Conservation (phyloP, 2,329 filamentous ascomycete genomes). For the Penicillium sp. region DNA sequence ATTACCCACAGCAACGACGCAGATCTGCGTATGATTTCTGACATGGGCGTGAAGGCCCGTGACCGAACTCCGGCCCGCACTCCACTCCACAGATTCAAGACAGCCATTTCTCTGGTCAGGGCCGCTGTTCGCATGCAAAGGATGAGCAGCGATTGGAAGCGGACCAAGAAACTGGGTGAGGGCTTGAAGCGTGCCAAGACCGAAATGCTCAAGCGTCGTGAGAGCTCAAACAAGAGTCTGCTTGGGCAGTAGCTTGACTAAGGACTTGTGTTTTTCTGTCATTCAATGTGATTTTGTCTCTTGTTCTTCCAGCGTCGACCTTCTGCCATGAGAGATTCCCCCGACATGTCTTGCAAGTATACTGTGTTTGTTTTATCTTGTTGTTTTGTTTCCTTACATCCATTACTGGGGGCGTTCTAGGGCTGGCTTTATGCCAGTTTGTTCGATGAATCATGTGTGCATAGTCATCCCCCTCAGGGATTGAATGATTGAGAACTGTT, state of each 20-base stretch:
- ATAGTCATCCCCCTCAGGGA: slow-evolving; percentile 11
- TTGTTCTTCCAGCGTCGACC: slow-evolving; percentile 22
- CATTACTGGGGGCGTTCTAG: neutral
- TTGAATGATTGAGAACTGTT: slow-evolving; percentile 1
- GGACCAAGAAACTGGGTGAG: slow-evolving; percentile 45
- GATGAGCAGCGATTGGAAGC: slow-evolving; percentile 47
- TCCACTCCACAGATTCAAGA: slow-evolving; percentile 44
- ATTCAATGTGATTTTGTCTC: slow-evolving; percentile 22
- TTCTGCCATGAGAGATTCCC: slow-evolving; percentile 26
- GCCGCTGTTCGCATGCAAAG: slow-evolving; percentile 48
- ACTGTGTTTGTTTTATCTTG: slow-evolving; percentile 6
- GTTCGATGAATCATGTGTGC: slow-evolving; percentile 7
- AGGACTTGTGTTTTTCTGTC: slow-evolving; percentile 20
- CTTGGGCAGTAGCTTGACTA: slow-evolving; percentile 10
- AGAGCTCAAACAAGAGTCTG: slow-evolving; percentile 29
- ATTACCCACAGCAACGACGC: slow-evolving; percentile 72
- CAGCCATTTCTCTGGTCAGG: slow-evolving; percentile 44
- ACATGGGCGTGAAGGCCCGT: slow-evolving; percentile 67
- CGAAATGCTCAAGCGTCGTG: slow-evolving; percentile 41
- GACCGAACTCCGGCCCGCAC: slow-evolving; percentile 32
- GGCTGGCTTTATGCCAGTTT: slow-evolving; percentile 1
- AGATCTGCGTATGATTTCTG: slow-evolving; percentile 78
- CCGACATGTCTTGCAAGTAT: slow-evolving; percentile 23
- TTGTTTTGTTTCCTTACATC: slow-evolving; percentile 1
- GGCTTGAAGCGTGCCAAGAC: slow-evolving; percentile 44